Conservation (phyloP, 164 flowering plant genomes). For the Chimonanthus salicifolius region DNA sequence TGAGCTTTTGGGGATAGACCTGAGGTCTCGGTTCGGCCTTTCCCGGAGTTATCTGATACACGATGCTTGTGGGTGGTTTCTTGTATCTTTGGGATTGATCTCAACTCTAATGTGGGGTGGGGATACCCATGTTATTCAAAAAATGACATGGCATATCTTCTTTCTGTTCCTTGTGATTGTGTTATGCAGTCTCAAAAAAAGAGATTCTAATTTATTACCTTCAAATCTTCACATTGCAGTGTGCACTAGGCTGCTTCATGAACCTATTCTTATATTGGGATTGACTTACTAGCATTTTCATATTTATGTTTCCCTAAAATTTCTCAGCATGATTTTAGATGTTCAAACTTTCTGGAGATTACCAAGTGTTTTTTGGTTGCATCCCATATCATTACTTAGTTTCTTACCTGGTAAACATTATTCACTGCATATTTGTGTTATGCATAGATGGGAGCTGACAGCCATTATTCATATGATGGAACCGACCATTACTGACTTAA, state of each 20-base stretch:
- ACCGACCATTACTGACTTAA: not conserved
- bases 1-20: too few relatives aligned
- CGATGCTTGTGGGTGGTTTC: too few relatives aligned
- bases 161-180: not conserved
- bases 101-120: too few relatives aligned
- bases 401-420: too few relatives aligned
- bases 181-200: not conserved
- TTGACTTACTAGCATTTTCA: not conserved
- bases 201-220: not conserved
- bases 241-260: not conserved
- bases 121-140: too few relatives aligned
- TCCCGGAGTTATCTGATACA: too few relatives aligned
- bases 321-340: not conserved
- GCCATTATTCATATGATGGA: not conserved
- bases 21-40: too few relatives aligned
- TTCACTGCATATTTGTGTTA: not conserved
- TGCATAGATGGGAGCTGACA: too few relatives aligned
- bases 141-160: too few relatives aligned
- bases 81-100: too few relatives aligned
- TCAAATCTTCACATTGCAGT: not conserved
- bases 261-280: not conserved
- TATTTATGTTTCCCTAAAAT: not conserved
- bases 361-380: not conserved
- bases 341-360: not conserved
- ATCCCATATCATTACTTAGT: not conserved